Evolutionary conservation across 176 grass and related monocot genomes (phyloP).

Genomic region (Avena atlantica): DNA sequence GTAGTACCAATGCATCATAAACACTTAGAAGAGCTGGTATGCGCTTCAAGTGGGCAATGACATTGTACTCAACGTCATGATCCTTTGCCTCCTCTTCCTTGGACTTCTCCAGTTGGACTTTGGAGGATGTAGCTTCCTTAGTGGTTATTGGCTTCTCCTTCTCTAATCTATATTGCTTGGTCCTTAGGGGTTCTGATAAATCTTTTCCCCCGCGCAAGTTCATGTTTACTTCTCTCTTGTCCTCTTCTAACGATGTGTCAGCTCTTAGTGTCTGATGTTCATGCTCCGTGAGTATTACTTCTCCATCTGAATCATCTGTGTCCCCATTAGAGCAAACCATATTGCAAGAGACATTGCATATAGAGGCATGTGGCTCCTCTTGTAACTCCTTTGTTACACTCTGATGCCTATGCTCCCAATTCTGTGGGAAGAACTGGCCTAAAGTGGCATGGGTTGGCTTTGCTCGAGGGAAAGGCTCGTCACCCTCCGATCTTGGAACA

Average conservation of each 20-base stretch:
- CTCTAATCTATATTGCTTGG: not conserved
- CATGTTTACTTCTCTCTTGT: not conserved
- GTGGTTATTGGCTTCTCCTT: not conserved
- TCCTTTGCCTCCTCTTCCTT: not conserved
- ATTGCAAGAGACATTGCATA: no score
- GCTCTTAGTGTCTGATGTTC: no score
- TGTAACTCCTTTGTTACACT: no score
- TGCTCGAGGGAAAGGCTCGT: no score
- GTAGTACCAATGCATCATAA: not conserved
- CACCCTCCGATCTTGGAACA: no score
- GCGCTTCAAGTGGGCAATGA: not conserved
- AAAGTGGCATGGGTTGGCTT: no score
- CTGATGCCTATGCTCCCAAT: no score
- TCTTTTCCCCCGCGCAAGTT: not conserved
- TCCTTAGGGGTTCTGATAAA: not conserved
- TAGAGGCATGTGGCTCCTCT: no score
- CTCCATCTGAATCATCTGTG: no score
- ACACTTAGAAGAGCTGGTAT: not conserved
- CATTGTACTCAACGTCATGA: not conserved
- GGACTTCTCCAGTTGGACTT: not conserved
- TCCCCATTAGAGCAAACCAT: no score
- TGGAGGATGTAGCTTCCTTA: not conserved
- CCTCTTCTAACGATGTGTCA: not conserved
- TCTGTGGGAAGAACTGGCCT: no score
- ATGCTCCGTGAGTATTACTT: no score